Base-by-base conservation (phyloP, 2,329 filamentous ascomycete genomes). In the Fusarium sterilihyphosum region DNA sequence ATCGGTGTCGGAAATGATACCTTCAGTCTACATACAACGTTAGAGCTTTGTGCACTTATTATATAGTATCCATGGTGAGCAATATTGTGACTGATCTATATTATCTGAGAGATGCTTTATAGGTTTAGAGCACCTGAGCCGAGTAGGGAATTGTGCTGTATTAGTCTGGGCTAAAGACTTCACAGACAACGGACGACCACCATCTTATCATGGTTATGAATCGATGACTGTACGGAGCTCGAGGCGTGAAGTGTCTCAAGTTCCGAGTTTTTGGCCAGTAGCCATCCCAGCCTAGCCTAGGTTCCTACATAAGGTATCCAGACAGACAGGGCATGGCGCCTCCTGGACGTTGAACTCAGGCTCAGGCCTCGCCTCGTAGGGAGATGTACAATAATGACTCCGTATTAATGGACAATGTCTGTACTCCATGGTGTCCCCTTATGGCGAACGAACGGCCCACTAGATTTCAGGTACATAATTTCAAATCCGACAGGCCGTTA, bases 211-310 rank as follows among this genome's bases (percentile, higher is more conserved):
- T 31, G 49, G 40, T 60, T 56, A 41, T 74, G 57, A 60, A 64
- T 73, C 65, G 53, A 73, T 63, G 37, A 53, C 31, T 72, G 61
- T 40, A 70, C 65, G 43, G 53, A 67, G 61, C 50, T 63, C 54
- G 72, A 74, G 59, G 72, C 72, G 46, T 74, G 64, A 52, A 73
- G 50, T 70, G 72, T 74, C 72, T 74, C 72, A 73, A 73, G 63
- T 63, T 43, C 50, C 49, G 50, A 58, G 41, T 24, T 44, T 41
- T 40, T 58, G 41, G 57, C 65, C 70, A 59, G 54, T 49, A 46
- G 33, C 24, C 31, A 31, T 59, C 43, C 29, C 31, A n/a, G 52
- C 52, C 52, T 38, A 38, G 56, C 35, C 37, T 41, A 43, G n/a
- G 50, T 22, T 37, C 50, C 50, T 53, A 47, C 62, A 11, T 53